Evolutionary conservation across 78 protist species (phyloP).

Genomic region (Neovahlkampfia damariscottae): DNA sequence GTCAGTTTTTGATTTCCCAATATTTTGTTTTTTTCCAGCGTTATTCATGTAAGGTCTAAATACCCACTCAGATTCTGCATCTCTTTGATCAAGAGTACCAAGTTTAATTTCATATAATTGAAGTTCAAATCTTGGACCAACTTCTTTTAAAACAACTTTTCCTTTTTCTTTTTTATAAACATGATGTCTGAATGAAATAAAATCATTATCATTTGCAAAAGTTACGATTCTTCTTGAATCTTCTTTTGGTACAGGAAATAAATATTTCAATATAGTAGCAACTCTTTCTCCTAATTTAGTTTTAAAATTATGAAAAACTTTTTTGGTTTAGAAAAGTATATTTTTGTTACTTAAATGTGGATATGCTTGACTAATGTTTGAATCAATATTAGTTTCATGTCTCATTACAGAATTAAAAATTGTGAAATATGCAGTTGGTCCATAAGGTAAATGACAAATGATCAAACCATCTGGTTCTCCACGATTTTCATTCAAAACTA

Average conservation of each 20-base stretch:
- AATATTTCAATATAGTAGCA: conserved; percentile 46
- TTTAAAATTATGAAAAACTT: conserved; percentile 77
- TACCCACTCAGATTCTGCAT: conserved; percentile 95
- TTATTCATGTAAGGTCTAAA: conserved; percentile 81
- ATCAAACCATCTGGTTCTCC: conserved; percentile 95
- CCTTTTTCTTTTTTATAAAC: conserved; percentile 40
- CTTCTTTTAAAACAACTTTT: conserved; percentile 66
- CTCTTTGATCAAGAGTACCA: conserved; percentile 76
- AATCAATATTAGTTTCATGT: conserved; percentile 72
- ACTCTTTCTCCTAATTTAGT: conserved; percentile 81
- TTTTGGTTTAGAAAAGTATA: too few species aligned
- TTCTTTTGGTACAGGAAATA: conserved; percentile 93
- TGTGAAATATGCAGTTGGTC: conserved; percentile 97
- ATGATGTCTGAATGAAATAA: conserved; percentile 90
- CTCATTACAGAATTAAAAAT: conserved; percentile 79
- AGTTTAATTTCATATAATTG: conserved; percentile 70
- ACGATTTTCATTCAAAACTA: conserved; percentile 90
- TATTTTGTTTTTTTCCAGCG: conserved; percentile 14
- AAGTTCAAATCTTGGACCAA: conserved; percentile 97
- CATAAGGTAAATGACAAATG: conserved; percentile 94
- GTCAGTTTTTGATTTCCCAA: neutral
- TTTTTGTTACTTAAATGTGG: conserved; percentile 98
- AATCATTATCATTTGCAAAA: conserved; percentile 80
- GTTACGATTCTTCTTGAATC: conserved; percentile 79
- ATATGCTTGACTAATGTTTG: conserved; percentile 51